Percentiles rank a stretch among this genome's conserved stretches.
Evolutionary conservation across 78 protist genomes (phyloP).

Genomic region (Dictyostelium brefeldianum): DNA sequence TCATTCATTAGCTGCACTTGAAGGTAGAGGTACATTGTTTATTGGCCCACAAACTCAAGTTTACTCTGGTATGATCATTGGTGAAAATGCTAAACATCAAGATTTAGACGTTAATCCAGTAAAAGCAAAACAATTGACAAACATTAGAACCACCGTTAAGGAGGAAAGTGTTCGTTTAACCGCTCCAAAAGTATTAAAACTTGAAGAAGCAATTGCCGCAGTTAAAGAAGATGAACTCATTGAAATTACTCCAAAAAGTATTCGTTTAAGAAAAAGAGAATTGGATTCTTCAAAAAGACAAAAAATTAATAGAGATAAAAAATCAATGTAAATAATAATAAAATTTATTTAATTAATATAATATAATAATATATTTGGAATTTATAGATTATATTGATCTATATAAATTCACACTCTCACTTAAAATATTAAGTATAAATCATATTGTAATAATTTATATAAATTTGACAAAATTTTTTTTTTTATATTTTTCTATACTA

Average conservation of each 20-base stretch:
- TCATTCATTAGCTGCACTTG: conserved; percentile 82
- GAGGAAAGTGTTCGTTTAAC: conserved; percentile 84
- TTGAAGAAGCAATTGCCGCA: conserved; percentile 90
- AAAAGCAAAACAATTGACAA: conserved; percentile 89
- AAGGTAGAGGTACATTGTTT: conserved; percentile 88
- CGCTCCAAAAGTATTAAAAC: conserved; percentile 80
- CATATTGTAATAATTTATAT: too few species aligned
- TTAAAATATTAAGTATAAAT: not conserved
- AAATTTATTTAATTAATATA: too few species aligned
- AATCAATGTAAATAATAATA: not conserved
- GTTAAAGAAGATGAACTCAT: conserved; percentile 86
- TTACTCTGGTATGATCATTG: conserved; percentile 92
- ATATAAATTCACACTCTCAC: not conserved
- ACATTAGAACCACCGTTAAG: conserved; percentile 82
- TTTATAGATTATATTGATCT: not conserved
- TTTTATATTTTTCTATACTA: too few species aligned
- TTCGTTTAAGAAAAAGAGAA: conserved; percentile 83
- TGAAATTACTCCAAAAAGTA: conserved; percentile 89
- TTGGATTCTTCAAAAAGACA: conserved; percentile 53
- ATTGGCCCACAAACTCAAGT: conserved; percentile 87
- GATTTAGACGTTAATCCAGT: conserved; percentile 91
- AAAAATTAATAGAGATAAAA: conserved; percentile 61
- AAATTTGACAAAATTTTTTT: too few species aligned
- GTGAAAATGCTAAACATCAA: conserved; percentile 79
- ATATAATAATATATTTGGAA: too few species aligned